Evolutionary conservation across 2,329 filamentous ascomycete genomes (phyloP).

Genomic region (Phyllosticta ampelicida): DNA sequence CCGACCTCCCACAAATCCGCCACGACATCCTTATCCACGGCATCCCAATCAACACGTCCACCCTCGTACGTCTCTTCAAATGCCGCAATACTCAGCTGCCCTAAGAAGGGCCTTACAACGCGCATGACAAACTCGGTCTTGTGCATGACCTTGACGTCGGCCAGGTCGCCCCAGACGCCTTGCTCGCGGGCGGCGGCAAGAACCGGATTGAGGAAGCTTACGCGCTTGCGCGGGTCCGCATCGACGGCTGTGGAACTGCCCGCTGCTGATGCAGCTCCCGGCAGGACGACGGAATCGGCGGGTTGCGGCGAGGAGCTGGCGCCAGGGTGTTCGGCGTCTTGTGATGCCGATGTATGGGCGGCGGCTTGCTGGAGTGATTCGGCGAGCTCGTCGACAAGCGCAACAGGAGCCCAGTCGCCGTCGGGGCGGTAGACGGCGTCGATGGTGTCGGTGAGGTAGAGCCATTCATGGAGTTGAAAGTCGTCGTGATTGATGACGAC

Average conservation of each 20-base stretch:
- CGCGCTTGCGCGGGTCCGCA: constrained; percentile 17
- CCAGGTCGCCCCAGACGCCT: constrained; percentile 35
- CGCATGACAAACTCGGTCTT: constrained; percentile 58
- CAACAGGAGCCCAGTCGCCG: constrained; percentile 52
- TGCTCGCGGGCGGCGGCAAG: constrained; percentile 17
- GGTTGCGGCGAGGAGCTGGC: neutral
- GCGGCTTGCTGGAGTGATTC: constrained; percentile 52
- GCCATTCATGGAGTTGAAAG: constrained; percentile 96
- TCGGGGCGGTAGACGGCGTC: constrained; percentile 82
- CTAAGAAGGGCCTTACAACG: constrained; percentile 79
- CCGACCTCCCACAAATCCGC: constrained; percentile 67
- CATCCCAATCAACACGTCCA: constrained; percentile 54
- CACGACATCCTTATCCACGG: constrained; percentile 54
- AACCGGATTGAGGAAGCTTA: constrained; percentile 34
- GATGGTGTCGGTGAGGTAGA: constrained; percentile 93
- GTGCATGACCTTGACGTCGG: constrained; percentile 42
- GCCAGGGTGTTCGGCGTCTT: constrained; percentile 15
- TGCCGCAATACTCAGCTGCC: constrained; percentile 79
- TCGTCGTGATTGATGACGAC: constrained; percentile 82
- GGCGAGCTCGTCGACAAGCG: constrained; percentile 74
- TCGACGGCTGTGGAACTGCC: constrained; percentile 9
- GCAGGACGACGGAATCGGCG: neutral
- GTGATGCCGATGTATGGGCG: constrained; percentile 16
- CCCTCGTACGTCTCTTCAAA: constrained; percentile 92
- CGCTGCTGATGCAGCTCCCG: neutral